Percentiles rank a stretch among this genome's conserved stretches.
Conservation (phyloP, 352 stramenopile genomes). For the Pythium phragmitis region DNA sequence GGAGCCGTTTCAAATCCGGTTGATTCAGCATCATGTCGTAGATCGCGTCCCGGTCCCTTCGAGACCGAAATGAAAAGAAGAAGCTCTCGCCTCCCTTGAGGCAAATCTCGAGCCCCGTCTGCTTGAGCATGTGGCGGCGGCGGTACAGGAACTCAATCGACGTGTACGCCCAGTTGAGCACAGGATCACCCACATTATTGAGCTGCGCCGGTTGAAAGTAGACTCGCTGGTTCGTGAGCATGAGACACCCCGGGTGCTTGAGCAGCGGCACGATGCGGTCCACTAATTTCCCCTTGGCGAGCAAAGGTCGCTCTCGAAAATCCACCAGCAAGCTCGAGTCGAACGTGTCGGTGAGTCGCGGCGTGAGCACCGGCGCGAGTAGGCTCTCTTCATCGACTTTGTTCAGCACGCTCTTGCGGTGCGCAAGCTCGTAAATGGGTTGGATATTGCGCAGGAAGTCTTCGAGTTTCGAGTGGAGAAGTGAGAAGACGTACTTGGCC, state of each 20-base stretch:
- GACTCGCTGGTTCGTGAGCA: constrained; percentile 86
- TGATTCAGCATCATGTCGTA: constrained; percentile 86
- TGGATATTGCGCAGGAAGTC: constrained; percentile 75
- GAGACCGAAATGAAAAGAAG: constrained; percentile 82
- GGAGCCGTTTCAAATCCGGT: constrained; percentile 56
- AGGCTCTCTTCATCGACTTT: constrained; percentile 83
- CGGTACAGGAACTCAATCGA: constrained; percentile 86
- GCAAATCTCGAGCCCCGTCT: constrained; percentile 87
- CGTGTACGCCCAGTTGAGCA: constrained; percentile 82
- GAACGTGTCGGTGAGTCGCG: constrained; percentile 81
- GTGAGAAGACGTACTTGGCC: constrained; percentile 74
- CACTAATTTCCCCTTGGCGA: constrained; percentile 72
- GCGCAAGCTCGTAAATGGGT: constrained; percentile 62
- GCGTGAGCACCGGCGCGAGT: constrained; percentile 68
- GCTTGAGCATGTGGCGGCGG: constrained; percentile 87
- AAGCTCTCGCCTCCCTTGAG: constrained; percentile 68
- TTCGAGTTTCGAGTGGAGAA: constrained; percentile 83
- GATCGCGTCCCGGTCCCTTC: constrained; percentile 73
- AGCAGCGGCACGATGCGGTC: constrained; percentile 90
- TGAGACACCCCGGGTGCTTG: constrained; percentile 89
- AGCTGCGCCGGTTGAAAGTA: constrained; percentile 92
- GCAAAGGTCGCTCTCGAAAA: constrained; percentile 84
- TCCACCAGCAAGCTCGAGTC: constrained; percentile 88
- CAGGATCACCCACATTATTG: constrained; percentile 90
- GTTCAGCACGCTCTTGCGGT: constrained; percentile 72